Evolutionary conservation across 805 yeast genomes (phyloP).

Genomic region (Ogataea nonfermentans): DNA sequence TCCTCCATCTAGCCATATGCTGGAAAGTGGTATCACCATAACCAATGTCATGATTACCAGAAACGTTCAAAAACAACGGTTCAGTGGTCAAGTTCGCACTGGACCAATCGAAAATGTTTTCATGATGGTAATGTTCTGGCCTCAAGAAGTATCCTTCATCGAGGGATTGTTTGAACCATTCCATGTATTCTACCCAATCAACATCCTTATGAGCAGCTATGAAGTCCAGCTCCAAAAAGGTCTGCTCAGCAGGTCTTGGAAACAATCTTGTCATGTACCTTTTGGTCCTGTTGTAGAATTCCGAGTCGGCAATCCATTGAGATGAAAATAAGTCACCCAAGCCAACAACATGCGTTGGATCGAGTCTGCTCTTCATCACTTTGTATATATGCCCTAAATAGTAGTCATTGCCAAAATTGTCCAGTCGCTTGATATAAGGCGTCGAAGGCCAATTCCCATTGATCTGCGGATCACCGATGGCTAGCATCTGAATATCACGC

Average conservation of each 20-base stretch:
- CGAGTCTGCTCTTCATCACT: constrained; percentile 58
- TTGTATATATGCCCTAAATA: constrained; percentile 81
- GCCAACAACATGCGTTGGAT: constrained; percentile 81
- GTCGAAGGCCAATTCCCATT: constrained; percentile 81
- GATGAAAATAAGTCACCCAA: constrained; percentile 92
- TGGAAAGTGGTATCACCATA: constrained; percentile 95
- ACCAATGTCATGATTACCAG: constrained; percentile 97
- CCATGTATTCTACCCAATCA: constrained; percentile 51
- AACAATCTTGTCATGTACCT: constrained; percentile 72
- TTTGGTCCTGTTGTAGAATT: constrained; percentile 75
- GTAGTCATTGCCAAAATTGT: constrained; percentile 85
- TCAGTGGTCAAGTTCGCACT: constrained; percentile 39
- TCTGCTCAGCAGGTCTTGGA: constrained; percentile 53
- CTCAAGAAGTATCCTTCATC: constrained; percentile 32
- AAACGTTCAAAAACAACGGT: constrained; percentile 75
- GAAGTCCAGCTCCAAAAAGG: constrained; percentile 46
- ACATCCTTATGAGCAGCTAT: constrained; percentile 49
- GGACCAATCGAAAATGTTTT: constrained; percentile 69
- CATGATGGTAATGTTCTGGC: constrained; percentile 44
- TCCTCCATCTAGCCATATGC: constrained; percentile 76
- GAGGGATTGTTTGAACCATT: constrained; percentile 32
- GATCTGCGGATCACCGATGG: constrained; percentile 97
- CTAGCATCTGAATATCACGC: constrained; percentile 55
- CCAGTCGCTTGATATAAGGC: constrained; percentile 69
- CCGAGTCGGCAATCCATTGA: constrained; percentile 91